Base-by-base conservation (phyloP, 305 asterid genomes). In the Fraxinus nigra region DNA sequence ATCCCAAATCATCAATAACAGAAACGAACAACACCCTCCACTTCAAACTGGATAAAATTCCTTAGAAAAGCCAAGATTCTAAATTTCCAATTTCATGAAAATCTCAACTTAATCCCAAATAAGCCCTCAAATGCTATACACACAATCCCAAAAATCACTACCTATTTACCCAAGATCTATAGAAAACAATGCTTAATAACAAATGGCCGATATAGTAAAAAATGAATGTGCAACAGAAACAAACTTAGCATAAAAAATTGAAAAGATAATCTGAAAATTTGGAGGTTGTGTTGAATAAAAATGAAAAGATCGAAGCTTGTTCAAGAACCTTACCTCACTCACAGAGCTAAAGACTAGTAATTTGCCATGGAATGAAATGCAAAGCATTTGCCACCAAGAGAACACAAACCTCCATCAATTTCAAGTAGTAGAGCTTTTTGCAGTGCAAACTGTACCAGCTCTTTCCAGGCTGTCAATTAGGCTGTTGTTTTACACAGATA, bases 391-490 rank as follows among this genome's bases (percentile, higher is more conserved):
- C 85, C 85, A 78, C 85, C 85, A 84, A 82, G 89, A 77, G 5
- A 86, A 85, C 88, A 56, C 80, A 79, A 76, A 83, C 14, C 24
- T 65, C 79, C 80, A 81, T 76, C 76, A 76, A 85, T 69, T 78
- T 77, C 33, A 78, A 83, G 88, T 43, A 82, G 85, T 56, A 77
- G 80, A 79, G 85, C 84, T 85, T 87, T 86, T 79, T 84, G 80
- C 46, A 87, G 92, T 82, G 92, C 89, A 79, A 91, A 86, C 65
- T 83, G 87, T 86, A 90, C 86, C 97, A 94, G 96, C 94, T 89
- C 97, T 90, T 93, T 95, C 90, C 98, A 92, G 98, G 95, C 97
- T 95, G 98, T 91, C 88, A 92, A 90, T 91, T 90, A 89, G 96
- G 97, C 92, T 92, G 98, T 93, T 97, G 91, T 85, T 85, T 90